Evolutionary conservation across 768 basidiomycete genomes (phyloP).

Genomic region (Pulveroboletus sp.): DNA sequence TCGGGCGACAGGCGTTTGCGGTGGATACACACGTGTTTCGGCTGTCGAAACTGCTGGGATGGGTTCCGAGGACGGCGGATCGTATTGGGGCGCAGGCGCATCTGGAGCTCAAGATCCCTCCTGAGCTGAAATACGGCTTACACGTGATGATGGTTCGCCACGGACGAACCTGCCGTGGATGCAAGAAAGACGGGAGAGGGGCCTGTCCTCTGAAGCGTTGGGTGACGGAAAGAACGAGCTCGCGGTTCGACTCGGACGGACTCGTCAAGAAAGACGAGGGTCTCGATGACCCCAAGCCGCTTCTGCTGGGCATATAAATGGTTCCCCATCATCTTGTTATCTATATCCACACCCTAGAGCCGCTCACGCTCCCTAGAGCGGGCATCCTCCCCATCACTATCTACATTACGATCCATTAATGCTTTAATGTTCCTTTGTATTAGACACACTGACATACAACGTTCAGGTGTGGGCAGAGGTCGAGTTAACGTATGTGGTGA

Average conservation of each 20-base stretch:
- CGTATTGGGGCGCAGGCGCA: conserved; percentile 53
- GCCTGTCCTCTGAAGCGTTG: conserved; percentile 36
- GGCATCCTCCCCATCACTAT: background rate
- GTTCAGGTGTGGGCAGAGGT: background rate
- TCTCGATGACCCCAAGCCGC: background rate
- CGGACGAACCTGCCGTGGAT: conserved; percentile 51
- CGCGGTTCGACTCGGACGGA: conserved; percentile 16
- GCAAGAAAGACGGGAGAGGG: conserved; percentile 37
- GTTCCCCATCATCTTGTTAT: background rate
- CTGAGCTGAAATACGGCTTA: conserved; percentile 50
- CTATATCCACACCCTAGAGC: background rate
- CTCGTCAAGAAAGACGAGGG: background rate
- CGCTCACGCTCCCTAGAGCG: too few species aligned
- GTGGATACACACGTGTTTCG: conserved; percentile 64
- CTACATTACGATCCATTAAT: background rate
- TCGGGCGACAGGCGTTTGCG: conserved; percentile 56
- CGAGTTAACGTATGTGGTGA: too few species aligned
- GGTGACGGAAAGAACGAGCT: conserved; percentile 24
- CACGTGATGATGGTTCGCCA: conserved; percentile 59
- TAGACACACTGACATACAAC: background rate
- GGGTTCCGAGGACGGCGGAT: conserved; percentile 42
- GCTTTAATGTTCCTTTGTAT: background rate
- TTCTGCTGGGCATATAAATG: background rate
- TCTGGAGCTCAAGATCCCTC: conserved; percentile 47
- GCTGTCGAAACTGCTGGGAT: conserved; percentile 41